Conservation (phyloP, 495 filamentous ascomycete species). For the Tuber microsphaerosporum region DNA sequence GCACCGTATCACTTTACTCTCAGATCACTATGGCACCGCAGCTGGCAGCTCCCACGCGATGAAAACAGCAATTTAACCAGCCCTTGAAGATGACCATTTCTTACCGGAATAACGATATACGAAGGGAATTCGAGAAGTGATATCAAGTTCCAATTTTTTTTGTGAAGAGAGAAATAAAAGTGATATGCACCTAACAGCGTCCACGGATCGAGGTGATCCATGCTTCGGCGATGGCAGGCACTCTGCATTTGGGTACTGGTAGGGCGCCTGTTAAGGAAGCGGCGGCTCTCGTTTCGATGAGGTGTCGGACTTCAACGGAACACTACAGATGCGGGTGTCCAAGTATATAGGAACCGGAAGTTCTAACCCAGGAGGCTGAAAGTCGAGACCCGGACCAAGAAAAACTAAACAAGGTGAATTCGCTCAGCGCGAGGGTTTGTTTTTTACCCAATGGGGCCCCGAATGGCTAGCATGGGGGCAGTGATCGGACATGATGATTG, state of each 20-base stretch:
- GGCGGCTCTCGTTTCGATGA: constrained; percentile 3
- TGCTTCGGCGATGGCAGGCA: constrained; percentile 1
- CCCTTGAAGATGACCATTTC: background rate
- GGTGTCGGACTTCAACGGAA: background rate
- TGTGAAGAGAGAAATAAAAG: background rate
- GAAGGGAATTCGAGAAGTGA: constrained; percentile 5
- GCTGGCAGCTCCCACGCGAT: background rate
- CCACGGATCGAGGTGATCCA: background rate
- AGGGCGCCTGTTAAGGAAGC: background rate
- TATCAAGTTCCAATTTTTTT: background rate
- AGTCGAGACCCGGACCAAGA: background rate
- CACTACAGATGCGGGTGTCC: background rate
- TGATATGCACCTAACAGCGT: constrained; percentile 1
- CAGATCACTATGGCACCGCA: background rate
- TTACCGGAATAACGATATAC: background rate
- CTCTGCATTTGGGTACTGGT: background rate
- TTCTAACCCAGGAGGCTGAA: background rate
- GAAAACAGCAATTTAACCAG: background rate
- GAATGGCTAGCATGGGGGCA: background rate
- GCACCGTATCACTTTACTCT: background rate
- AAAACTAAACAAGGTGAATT: background rate
- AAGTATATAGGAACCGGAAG: background rate
- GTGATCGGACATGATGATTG: background rate
- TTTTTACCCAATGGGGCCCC: background rate
- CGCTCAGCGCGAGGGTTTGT: background rate